phyloP scores from a whole-genome alignment of 2,329 filamentous ascomycete genomes.

The Pseudopithomyces maydicus region DNA sequence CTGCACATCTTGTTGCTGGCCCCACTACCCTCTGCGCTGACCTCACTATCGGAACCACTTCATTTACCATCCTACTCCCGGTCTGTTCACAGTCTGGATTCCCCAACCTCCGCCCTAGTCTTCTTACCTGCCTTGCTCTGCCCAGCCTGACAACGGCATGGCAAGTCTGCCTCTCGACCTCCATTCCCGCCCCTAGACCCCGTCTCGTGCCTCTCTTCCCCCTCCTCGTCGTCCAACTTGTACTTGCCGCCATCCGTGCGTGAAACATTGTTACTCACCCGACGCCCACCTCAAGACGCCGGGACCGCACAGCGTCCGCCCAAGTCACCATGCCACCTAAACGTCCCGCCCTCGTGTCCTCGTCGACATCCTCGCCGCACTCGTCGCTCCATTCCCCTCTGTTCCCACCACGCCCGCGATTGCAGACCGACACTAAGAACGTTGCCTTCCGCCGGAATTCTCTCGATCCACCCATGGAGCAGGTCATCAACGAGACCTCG shows the following conservation, averaged over 20 bases:
- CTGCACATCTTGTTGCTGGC: background rate
- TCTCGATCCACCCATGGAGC: constrained; percentile 20
- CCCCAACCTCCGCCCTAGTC: background rate
- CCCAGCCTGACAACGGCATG: background rate
- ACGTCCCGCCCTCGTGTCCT: constrained; percentile 8
- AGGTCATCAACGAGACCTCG: constrained; percentile 41
- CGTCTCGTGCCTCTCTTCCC: background rate
- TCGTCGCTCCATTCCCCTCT: background rate
- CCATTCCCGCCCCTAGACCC: background rate
- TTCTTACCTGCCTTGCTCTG: background rate
- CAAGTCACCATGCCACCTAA: constrained; percentile 14
- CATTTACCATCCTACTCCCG: background rate
- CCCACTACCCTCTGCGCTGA: background rate
- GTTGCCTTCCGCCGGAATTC: constrained; percentile 43
- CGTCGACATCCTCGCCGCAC: constrained; percentile 2
- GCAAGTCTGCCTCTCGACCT: background rate
- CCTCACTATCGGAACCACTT: background rate
- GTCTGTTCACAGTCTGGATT: background rate
- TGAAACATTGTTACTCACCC: background rate
- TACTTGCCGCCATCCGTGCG: background rate
- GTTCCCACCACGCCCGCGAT: constrained; percentile 13
- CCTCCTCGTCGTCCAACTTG: background rate
- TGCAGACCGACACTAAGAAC: constrained; percentile 30
- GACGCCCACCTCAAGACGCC: background rate
- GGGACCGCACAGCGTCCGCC: constrained; percentile 4